Evolutionary conservation across 768 basidiomycete genomes (phyloP), one percentile per base, ranked within the genome.

Genomic region (Kwoniella europaea): DNA sequence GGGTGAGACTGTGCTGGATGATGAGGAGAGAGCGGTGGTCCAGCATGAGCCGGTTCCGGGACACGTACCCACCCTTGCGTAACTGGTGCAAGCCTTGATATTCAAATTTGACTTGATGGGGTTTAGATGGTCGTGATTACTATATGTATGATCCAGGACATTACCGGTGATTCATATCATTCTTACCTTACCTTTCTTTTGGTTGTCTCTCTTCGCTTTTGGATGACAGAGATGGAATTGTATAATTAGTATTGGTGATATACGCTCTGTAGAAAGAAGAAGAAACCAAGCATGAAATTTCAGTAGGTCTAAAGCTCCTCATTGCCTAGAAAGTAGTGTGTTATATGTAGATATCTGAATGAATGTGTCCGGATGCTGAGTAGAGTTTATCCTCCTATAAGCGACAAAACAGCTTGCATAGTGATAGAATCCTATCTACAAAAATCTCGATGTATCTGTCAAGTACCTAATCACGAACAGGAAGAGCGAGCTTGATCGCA

Each of bases 401-500:
- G 35, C 35, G 35, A 35, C 35, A 35, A 35, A 35, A 35, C 35
- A 35, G 35, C 29, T 35, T 35, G 35, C 35, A 35, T 35, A 35
- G 35, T 35, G 35, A 35, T 35, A 35, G 3, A 6, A 35, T 6
- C 7, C 35, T 9, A 35, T 35, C 35, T 35, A 35, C 35, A 35
- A 7, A 35, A 7, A 35, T 35, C 35, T 7, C 4, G 35, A 35
- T 35, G 5, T 35, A 35, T 50, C 46, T 50, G 6, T 18, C 46
- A 50, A 50, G 12, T 50, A 50, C 18, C 46, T 50, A 50, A 15
- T 52, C 52, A 29, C 6, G 20, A 35, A 54, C 61, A 3, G 71
- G 71, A 16, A 72, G 63, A 15, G 71, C 71, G 10, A 65, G 20
- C 35, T 64, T 63, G 27, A 72, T 44, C 18, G 71, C 59, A n/a